Evolutionary conservation across 1,139 yeast species (phyloP), one percentile per base, ranked within the genome.

Genomic region (Saccharomycopsis phalli): DNA sequence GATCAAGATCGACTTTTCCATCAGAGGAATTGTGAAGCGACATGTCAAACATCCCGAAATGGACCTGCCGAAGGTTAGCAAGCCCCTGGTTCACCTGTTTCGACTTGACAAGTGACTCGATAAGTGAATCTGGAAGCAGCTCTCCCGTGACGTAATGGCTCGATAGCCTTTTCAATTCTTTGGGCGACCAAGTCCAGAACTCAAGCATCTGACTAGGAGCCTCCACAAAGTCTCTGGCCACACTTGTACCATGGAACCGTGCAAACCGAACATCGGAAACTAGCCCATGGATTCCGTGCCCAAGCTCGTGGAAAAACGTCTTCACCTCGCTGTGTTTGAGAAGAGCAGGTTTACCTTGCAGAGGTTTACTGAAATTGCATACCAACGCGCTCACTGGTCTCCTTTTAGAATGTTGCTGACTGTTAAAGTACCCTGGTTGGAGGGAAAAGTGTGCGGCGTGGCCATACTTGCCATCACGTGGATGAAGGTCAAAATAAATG

Each of bases 131-230:
- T 26, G 71, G 68, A 36, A 84, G 69, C 19, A 70, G 65, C 53
- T 72, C 73, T 21, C 75, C 74, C 2, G 78, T 66, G 38, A 57
- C 44, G 55, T 79, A 81, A 57, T 84, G 94, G 18, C 71, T 66
- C 0, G 91, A 78, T 37, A 83, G 61, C 11, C 57, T 54, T 51
- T 65, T 69, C 48, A 83, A 63, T 57, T 76, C 79, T 31, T 68
- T 61, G 45, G 68, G 69, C 41, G 78, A 71, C 94, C 94, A 83
- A 28, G 87, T 78, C 86, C 93, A 84, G 60, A 76, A 81, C 58
- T 83, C 94, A 50, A 84, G 66, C 80, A 83, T 75, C 61, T 83
- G 94, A 2, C 93, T 81, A 18, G 94, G 94, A 34, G 88, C 83
- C 58, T 84, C 94, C 37, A 82, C 94, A 59, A 83, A 83, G 61